Conservation (phyloP, 192 early-diverging fungal genomes). For the Blastocladiella britannica region DNA sequence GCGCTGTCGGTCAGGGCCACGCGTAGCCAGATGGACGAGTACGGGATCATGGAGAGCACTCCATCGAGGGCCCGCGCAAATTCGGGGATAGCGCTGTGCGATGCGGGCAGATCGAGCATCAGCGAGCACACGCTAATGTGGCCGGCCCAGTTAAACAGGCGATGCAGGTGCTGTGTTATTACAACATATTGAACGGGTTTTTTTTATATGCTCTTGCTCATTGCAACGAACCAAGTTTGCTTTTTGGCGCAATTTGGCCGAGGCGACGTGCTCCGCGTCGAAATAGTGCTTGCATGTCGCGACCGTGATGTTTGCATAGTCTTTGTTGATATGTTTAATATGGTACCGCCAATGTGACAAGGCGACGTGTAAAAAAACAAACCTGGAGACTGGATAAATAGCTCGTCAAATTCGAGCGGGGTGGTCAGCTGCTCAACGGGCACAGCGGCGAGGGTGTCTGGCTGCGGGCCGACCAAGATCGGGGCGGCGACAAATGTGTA, state of each 20-base stretch:
- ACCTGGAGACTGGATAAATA: too few species aligned
- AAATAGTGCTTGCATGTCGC: not conserved
- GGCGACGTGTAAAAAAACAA: too few species aligned
- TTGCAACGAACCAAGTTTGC: not conserved
- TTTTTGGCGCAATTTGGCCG: not conserved
- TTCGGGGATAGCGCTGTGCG: constrained; percentile 17
- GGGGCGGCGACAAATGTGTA: too few species aligned
- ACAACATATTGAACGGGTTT: not conserved
- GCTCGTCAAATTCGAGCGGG: too few species aligned
- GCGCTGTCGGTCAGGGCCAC: constrained; percentile 17
- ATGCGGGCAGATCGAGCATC: constrained; percentile 22
- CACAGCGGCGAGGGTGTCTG: too few species aligned
- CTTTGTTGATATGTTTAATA: too few species aligned
- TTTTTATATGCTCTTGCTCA: not conserved
- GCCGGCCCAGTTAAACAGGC: constrained; percentile 25
- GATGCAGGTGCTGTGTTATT: not conserved
- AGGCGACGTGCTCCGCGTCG: not conserved
- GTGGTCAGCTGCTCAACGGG: too few species aligned
- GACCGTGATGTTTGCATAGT: not conserved
- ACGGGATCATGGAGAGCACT: constrained; percentile 12
- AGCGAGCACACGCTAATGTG: constrained; percentile 45
- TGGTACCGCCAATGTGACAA: too few species aligned
- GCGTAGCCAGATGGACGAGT: constrained; percentile 27
- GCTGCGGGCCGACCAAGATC: too few species aligned
- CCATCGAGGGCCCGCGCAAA: constrained; percentile 28